phyloP scores from a whole-genome alignment of 2,329 filamentous ascomycete species.

The Cercospora sojina region DNA sequence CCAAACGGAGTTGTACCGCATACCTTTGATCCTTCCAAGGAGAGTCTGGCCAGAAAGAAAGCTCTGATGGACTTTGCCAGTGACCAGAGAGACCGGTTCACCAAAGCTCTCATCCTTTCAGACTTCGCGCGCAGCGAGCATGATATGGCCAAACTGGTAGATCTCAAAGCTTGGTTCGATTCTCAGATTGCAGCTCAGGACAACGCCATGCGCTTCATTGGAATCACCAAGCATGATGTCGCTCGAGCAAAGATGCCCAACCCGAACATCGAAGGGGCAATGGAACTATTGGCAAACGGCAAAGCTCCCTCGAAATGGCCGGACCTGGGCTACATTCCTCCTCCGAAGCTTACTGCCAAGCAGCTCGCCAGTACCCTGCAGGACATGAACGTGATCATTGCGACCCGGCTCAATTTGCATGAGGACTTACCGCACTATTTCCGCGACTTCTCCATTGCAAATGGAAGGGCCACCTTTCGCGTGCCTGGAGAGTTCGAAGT shows the following conservation, averaged over 20 bases:
- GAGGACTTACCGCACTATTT: conserved; percentile 81
- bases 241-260: conserved; percentile 74
- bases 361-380: conserved; percentile 73
- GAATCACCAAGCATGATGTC: conserved; percentile 69
- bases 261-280: conserved; percentile 85
- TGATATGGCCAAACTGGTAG: conserved; percentile 82
- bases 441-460: conserved; percentile 71
- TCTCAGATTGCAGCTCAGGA: conserved; percentile 43
- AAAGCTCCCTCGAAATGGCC: conserved; percentile 71
- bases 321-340: conserved; percentile 75
- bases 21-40: conserved; percentile 55
- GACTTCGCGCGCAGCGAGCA: conserved; percentile 80
- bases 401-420: conserved; percentile 78
- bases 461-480: conserved; percentile 86
- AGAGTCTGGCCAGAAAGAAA: conserved; percentile 74
- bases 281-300: conserved; percentile 79
- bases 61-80: conserved; percentile 74
- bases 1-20: conserved; percentile 43
- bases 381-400: conserved; percentile 79
- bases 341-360: conserved; percentile 66
- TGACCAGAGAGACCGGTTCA: conserved; percentile 79
- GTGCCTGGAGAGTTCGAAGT: conserved; percentile 86
- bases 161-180: conserved; percentile 72
- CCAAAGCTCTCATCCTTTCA: conserved; percentile 85
- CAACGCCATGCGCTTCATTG: conserved; percentile 32